These are phyloP conservation scores for Didymella sp. DNA, from an alignment of 2,329 filamentous ascomycete species.

Conservation along the genomic window DNA sequence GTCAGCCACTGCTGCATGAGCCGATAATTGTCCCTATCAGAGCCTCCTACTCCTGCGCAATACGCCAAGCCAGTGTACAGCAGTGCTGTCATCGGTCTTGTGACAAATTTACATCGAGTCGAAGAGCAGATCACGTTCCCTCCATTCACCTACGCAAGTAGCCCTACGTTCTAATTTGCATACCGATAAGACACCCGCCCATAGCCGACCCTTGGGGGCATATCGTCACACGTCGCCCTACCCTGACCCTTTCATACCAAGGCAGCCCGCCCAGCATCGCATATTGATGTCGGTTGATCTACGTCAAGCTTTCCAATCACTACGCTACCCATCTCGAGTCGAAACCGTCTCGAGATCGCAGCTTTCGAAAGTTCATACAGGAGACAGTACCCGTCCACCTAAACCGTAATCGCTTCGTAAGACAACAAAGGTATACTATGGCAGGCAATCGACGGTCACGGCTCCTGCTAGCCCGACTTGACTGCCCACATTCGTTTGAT, in stretches of 20 bases:
- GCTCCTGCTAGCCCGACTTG: constrained; percentile 38
- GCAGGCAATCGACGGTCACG: constrained; percentile 44
- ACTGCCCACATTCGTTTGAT: constrained; percentile 33
- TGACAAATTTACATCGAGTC: constrained; percentile 37
- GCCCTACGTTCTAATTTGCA: constrained; percentile 29
- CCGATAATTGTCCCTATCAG: constrained; percentile 11
- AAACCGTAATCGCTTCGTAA: constrained; percentile 44
- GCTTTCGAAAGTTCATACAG: constrained; percentile 63
- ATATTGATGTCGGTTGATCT: constrained; percentile 67
- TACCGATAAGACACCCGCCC: constrained; percentile 29
- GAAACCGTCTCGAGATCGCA: constrained; percentile 64
- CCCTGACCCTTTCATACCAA: constrained; percentile 15
- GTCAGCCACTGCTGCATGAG: constrained; percentile 8
- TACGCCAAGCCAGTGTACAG: constrained; percentile 44
- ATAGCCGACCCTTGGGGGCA: constrained; percentile 27
- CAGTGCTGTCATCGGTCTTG: constrained; percentile 44
- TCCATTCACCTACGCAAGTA: constrained; percentile 30
- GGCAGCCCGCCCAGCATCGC: constrained; percentile 39
- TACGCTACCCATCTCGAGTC: constrained; percentile 64
- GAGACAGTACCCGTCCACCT: constrained; percentile 58
- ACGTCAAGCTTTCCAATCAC: constrained; percentile 60
- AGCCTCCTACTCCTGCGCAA: constrained; percentile 24
- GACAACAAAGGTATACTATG: constrained; percentile 49
- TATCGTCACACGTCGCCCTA: constrained; percentile 29
- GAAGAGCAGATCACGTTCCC: constrained; percentile 33